Percentiles rank a stretch among this genome's conserved stretches.
Conservation (phyloP, 225 moss, liverwort and hornwort species). For the Climacium dendroides region DNA sequence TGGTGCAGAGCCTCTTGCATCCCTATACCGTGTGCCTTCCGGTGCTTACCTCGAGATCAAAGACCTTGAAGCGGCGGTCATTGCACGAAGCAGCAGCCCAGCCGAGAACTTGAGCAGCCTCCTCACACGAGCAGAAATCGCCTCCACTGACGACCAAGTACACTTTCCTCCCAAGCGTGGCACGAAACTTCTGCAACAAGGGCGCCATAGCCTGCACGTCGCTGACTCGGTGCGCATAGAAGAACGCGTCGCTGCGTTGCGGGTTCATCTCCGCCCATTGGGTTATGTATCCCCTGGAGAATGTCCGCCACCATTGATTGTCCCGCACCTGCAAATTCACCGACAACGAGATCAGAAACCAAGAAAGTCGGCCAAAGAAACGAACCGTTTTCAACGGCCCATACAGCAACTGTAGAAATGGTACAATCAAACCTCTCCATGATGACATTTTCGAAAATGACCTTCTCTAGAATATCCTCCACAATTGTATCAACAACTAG, state of each 20-base stretch:
- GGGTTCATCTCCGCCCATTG: constrained; percentile 95
- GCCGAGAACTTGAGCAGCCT: constrained; percentile 45
- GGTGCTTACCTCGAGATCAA: constrained; percentile 60
- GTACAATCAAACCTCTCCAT: no score
- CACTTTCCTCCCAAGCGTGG: constrained; percentile 49
- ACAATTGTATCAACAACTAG: not conserved
- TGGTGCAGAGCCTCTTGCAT: not conserved
- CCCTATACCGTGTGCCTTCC: not conserved
- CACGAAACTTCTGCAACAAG: constrained; percentile 46
- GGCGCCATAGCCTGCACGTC: constrained; percentile 55
- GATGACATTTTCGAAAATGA: not conserved
- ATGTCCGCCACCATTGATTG: constrained; percentile 82
- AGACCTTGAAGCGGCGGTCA: constrained; percentile 75
- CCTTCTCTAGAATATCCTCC: not conserved
- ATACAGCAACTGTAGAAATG: not conserved
- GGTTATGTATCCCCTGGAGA: constrained; percentile 70
- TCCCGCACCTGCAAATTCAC: constrained; percentile 29
- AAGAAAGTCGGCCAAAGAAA: not conserved
- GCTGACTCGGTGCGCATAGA: constrained; percentile 58
- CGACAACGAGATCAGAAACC: not conserved
- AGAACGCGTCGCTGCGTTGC: constrained; percentile 68
- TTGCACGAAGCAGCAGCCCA: constrained; percentile 45
- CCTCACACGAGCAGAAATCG: constrained; percentile 50
- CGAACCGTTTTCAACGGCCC: not conserved
- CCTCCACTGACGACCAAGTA: constrained; percentile 74